A percentile compares a stretch with the other conserved stretches of the same genome.
These are phyloP conservation scores for Yamadazyma membranifaciens DNA, from an alignment of 1,139 yeast genomes.

Conservation along the genomic window DNA sequence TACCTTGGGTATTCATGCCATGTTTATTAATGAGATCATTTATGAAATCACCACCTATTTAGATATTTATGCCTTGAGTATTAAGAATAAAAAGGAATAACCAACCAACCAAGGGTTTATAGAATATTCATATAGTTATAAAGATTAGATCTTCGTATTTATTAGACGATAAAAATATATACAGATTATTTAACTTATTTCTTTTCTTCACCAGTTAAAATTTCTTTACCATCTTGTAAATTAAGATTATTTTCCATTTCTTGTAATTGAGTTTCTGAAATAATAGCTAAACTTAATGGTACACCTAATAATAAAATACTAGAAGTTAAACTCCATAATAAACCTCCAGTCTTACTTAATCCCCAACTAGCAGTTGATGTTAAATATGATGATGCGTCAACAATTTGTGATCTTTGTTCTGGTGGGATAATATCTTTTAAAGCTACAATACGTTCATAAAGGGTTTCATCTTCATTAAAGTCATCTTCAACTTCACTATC, in stretches of 20 bases:
- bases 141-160: neutral
- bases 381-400: constrained; percentile 32
- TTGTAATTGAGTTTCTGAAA: constrained; percentile 88
- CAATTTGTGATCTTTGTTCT: constrained; percentile 61
- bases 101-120: too few species aligned
- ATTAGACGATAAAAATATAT: constrained; percentile 12
- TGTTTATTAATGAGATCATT: constrained; percentile 80
- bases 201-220: constrained; percentile 65
- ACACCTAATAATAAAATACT: constrained; percentile 86
- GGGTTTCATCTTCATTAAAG: constrained; percentile 80
- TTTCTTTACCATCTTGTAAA: constrained; percentile 81
- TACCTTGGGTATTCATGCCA: constrained; percentile 71
- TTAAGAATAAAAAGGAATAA: constrained; percentile 65
- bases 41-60: constrained; percentile 77
- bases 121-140: neutral
- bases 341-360: constrained; percentile 62
- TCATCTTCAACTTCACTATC: constrained; percentile 70
- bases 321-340: constrained; percentile 84
- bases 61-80: constrained; percentile 82
- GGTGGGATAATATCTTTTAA: constrained; percentile 92
- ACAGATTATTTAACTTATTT: constrained; percentile 13
- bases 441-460: constrained; percentile 85
- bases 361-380: constrained; percentile 41
- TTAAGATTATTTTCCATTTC: constrained; percentile 94
- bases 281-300: constrained; percentile 84